Evolutionary conservation across 2,329 filamentous ascomycete genomes (phyloP), one percentile per base, ranked within the genome.

Genomic region (Cercospora brassicicola): DNA sequence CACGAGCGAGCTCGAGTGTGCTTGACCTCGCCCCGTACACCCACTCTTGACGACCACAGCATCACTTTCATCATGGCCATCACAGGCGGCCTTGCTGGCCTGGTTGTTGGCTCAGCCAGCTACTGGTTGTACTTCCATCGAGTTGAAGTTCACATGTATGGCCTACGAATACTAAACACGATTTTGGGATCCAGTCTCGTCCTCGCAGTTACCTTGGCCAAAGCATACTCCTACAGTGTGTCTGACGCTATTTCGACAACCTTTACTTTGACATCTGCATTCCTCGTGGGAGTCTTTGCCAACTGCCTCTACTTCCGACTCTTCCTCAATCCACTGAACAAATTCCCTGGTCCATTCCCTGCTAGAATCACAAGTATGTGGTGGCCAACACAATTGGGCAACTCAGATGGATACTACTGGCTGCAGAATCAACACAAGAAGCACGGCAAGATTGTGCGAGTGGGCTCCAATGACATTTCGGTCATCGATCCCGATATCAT

Each of bases 281-380:
- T 73, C 59, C 68, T 77, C 0, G 30, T 69, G 13, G 76, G 66
- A 53, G 65, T 74, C 33, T 69, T 75, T 69, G 68, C 73, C 42
- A 81, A 78, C 60, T 76, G 81, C n/a, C 28, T 76, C 8, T 62
- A 78, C 48, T 82, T 79, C 65, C 77, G 81, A 26, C 59, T 76
- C 9, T 78, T 77, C 65, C 74, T 79, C 59, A 75, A 79, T 62
- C 77, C 74, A 1, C 68, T 80, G 31, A 77, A 77, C 59, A 73
- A 73, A 67, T 68, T 80, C 56, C 78, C 78, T 0, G 78, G 78
- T 2, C 80, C 80, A 1, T 74, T 73, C 28, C 65, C 64, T 10
- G 78, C 78, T 1, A 75, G 78, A 39, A 59, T 82, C 23, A 76
- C 77, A 0, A 77, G 69, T 13, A 62, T 82, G 33, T 81, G 75